These are phyloP conservation scores for Botrytis sinoallii DNA, from an alignment of 2,329 filamentous ascomycete genomes.

Conservation along the genomic window DNA sequence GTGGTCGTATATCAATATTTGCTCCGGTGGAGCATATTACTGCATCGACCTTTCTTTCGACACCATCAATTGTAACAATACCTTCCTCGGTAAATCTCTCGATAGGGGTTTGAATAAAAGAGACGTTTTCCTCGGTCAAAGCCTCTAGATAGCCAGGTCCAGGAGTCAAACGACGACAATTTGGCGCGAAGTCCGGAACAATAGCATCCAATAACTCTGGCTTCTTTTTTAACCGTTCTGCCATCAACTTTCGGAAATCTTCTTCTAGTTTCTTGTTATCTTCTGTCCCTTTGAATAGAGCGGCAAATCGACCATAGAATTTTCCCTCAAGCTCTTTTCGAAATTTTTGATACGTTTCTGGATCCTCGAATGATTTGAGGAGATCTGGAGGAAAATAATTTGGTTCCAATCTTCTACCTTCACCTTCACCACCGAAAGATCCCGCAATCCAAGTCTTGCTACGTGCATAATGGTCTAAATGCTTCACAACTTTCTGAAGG, in stretches of 20 bases:
- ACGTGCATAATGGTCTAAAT: conserved; percentile 41
- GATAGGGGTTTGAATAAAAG: conserved; percentile 56
- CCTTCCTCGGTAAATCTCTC: conserved; percentile 56
- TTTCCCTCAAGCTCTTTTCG: conserved; percentile 56
- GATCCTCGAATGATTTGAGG: conserved; percentile 53
- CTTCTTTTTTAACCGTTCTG: conserved; percentile 41
- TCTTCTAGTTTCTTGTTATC: conserved; percentile 40
- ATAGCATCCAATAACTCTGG: conserved; percentile 39
- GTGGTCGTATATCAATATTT: conserved; percentile 56
- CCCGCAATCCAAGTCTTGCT: conserved; percentile 58
- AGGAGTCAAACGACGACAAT: conserved; percentile 44
- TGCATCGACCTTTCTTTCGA: conserved; percentile 56
- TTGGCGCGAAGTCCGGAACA: conserved; percentile 44
- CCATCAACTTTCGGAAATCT: conserved; percentile 42
- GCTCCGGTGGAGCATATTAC: conserved; percentile 68
- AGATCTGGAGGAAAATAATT: conserved; percentile 54
- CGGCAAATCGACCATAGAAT: conserved; percentile 58
- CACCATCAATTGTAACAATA: conserved; percentile 58
- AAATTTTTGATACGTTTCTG: conserved; percentile 57
- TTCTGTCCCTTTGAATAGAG: conserved; percentile 48
- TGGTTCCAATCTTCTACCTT: conserved; percentile 41
- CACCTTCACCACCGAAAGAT: conserved; percentile 42
- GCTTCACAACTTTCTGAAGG: conserved; percentile 35
- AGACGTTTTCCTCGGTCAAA: conserved; percentile 58
- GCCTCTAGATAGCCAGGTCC: conserved; percentile 63